Evolutionary conservation across 345 rosid genomes (phyloP).

Genomic region (Angophora floribunda): DNA sequence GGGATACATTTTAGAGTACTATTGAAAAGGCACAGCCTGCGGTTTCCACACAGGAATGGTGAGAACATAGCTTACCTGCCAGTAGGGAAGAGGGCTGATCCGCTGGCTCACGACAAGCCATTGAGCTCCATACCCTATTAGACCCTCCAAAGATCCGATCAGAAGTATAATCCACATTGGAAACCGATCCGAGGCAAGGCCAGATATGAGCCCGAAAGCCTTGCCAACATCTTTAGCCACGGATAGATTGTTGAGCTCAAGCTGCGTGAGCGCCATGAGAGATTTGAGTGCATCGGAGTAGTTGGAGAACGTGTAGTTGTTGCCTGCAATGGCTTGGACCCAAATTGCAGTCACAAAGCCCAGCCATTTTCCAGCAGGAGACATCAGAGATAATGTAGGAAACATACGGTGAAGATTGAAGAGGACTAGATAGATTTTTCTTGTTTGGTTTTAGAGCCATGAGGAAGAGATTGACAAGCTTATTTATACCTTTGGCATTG

Average conservation of each 20-base stretch:
- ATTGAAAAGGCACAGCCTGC: background rate
- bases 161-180: slow-evolving; percentile 31
- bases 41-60: background rate
- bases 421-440: background rate
- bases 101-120: slow-evolving; percentile 58
- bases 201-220: slow-evolving; percentile 58
- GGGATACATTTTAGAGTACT: background rate
- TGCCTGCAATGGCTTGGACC: slow-evolving; percentile 56
- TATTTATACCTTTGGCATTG: background rate
- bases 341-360: slow-evolving; percentile 55
- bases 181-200: slow-evolving; percentile 38
- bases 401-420: background rate
- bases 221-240: slow-evolving; percentile 63
- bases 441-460: background rate
- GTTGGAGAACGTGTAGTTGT: slow-evolving; percentile 58
- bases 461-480: background rate
- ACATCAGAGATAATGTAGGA: background rate
- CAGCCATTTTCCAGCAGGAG: slow-evolving; percentile 45
- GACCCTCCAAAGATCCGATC: slow-evolving; percentile 40
- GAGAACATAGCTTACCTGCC: slow-evolving; percentile 30
- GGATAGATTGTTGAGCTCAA: slow-evolving; percentile 42
- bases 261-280: slow-evolving; percentile 43
- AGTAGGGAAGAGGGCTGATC: slow-evolving; percentile 42
- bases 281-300: slow-evolving; percentile 53
- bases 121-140: slow-evolving; percentile 54